These are phyloP conservation scores for Rhodofomes roseus DNA, from an alignment of 1,284 basidiomycete genomes.

Conservation along the genomic window DNA sequence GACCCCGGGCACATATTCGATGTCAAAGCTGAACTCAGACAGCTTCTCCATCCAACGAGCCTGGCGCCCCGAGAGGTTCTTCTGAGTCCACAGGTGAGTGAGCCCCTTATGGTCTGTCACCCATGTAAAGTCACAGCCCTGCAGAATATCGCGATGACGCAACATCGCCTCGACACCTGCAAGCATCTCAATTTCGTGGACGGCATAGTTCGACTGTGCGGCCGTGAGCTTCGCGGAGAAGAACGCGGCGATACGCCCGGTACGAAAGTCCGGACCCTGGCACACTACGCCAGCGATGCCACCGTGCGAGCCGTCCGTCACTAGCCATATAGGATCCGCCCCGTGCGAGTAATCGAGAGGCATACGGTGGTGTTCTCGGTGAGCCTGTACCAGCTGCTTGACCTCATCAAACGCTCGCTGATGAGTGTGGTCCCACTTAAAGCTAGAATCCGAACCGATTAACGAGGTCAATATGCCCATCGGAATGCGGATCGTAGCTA, in stretches of 20 bases:
- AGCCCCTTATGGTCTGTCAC: slow-evolving; percentile 24
- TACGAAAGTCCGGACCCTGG: slow-evolving; percentile 8
- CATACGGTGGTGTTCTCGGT: too few species aligned
- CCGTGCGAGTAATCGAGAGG: slow-evolving; percentile 16
- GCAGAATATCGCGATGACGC: slow-evolving; percentile 20
- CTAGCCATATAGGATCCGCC: slow-evolving; percentile 13
- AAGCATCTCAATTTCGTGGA: slow-evolving; percentile 24
- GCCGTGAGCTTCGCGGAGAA: slow-evolving; percentile 28
- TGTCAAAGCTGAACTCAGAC: slow-evolving; percentile 20
- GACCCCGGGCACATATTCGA: slow-evolving; percentile 17
- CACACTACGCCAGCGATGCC: slow-evolving; percentile 18
- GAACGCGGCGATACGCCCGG: slow-evolving; percentile 18
- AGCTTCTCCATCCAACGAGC: slow-evolving; percentile 20
- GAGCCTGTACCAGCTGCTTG: too few species aligned
- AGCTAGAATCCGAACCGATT: too few species aligned
- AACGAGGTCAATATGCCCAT: too few species aligned
- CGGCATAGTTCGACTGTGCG: slow-evolving; percentile 18
- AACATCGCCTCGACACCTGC: slow-evolving; percentile 27
- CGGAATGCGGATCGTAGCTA: too few species aligned
- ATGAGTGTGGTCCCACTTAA: too few species aligned
- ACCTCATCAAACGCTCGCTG: too few species aligned
- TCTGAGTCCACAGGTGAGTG: slow-evolving; percentile 19
- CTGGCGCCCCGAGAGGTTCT: slow-evolving; percentile 20
- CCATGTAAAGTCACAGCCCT: slow-evolving; percentile 18
- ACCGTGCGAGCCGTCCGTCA: slow-evolving; percentile 12